Evolutionary conservation across 352 stramenopile genomes (phyloP), one percentile per base, ranked within the genome.

Genomic region (Globisporangium barbulae): DNA sequence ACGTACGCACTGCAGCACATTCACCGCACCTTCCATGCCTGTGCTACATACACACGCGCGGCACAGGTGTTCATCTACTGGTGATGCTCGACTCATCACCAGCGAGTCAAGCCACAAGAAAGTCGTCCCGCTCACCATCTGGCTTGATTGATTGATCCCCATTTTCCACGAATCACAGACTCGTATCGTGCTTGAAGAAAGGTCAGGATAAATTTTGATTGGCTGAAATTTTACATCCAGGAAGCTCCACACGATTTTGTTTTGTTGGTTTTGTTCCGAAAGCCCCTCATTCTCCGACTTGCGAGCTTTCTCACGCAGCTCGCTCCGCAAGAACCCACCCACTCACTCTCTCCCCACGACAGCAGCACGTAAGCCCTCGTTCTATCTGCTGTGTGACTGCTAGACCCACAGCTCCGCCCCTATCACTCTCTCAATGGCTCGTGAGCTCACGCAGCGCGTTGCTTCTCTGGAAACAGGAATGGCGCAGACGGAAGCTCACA

Each of bases 391-490:
- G 12, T 33, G 25, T 19, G 28, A 15, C 48, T 54, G 22, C 48
- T 21, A 37, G 35, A 10, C 17, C 35, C 13, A 54, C 28, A 13
- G 13, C 21, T 25, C 19, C 48, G n/a, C 47, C 6, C 30, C 17
- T 37, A 5, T 54, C 13, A 31, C 5, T 41, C 35, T 41, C 21
- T 45, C 8, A 25, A 56, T 57, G 35, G n/a, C 58, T 22, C 21
- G 37, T 31, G 58, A 63, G 61, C 56, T 78, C n/a, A 64, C 69
- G 64, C 73, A 67, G 55, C 68, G 73, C 42, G 67, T 81, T 52
- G 53, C 68, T 58, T 53, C 59, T 48, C 67, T 77, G 33, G 70
- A 76, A 53, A 50, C 73, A 61, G 70, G 64, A 49, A 58, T 70
- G 30, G 67, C 52, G 59, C 61, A 64, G 35, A 65, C 62, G 19